These are phyloP conservation scores for Aureobasidium lini DNA, from an alignment of 2,329 filamentous ascomycete species.

Conservation along the genomic window DNA sequence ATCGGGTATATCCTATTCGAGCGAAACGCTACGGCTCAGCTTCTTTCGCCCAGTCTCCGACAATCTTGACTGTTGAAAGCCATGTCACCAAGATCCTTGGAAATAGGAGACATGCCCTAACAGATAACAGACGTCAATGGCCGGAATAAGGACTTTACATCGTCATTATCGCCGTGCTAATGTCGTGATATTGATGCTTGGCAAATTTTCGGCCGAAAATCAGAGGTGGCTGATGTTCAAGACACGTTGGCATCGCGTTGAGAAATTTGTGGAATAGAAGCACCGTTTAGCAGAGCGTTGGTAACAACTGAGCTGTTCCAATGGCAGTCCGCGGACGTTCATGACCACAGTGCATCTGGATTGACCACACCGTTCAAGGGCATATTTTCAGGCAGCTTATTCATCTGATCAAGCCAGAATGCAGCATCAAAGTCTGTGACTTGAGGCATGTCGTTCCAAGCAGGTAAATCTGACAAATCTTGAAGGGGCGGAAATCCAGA, in stretches of 20 bases:
- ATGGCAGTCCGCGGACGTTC: background rate
- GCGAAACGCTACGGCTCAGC: too few species aligned
- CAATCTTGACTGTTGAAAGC: too few species aligned
- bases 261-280: background rate
- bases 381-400: background rate
- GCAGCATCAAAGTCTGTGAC: background rate
- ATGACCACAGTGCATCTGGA: background rate
- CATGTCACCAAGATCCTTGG: too few species aligned
- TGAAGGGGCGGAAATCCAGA: background rate
- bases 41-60: too few species aligned
- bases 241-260: background rate
- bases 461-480: background rate
- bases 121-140: background rate
- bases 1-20: too few species aligned
- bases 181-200: slow-evolving; percentile 1
- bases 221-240: background rate
- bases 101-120: background rate
- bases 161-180: background rate
- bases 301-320: background rate
- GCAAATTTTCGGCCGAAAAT: slow-evolving; percentile 10
- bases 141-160: background rate
- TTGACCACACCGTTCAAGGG: background rate
- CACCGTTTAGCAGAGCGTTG: background rate
- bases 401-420: background rate
- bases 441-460: background rate